Base-by-base conservation (phyloP, 495 filamentous ascomycete species). In the Xylaria castorea region DNA sequence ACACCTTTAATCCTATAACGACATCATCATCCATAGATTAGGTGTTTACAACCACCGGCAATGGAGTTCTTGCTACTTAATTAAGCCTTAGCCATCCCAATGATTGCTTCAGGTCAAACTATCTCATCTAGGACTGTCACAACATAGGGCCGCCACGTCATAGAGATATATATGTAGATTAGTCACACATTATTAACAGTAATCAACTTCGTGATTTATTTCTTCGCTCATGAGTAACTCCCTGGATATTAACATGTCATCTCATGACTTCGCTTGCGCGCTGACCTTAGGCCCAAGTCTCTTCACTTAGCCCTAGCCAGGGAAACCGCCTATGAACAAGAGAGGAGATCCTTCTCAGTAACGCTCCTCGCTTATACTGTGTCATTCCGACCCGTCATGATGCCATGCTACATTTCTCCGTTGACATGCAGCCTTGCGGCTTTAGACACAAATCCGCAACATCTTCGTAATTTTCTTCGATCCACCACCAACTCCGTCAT, bases 191-290 rank as follows among this genome's bases (percentile, higher is more conserved):
- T 27, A 8, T 53, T 5, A 46, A 46, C 38, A 46, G 46, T n/a
- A 61, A 60, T 12, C 38, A 48, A 3, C 27, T 58, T 60, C 12
- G 48, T 57, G n/a, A 16, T 68, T 42, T 38, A 25, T 40, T 68
- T 55, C 65, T 30, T 68, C 34, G 50, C 34, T 57, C 36, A 69
- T 69, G 40, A 69, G n/a, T 69, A 61, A 58, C 32, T 58, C 18
- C 11, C 42, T 55, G 18, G 53, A 57, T 34, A 64, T 65, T 46
- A 71, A 62, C 55, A 34, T 30, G 22, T 71, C 53, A 69, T 48
- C 68, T 44, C 44, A 57, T 46, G 34, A 18, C 61, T 55, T 63
- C 62, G 68, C 68, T 71, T 64, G 68, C 68, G 68, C 68, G 48
- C 25, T 71, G 36, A 32, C 68, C 27, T 51, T 44, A 7, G 46